Conservation (phyloP, 768 basidiomycete species). For the Russula brevipes region DNA sequence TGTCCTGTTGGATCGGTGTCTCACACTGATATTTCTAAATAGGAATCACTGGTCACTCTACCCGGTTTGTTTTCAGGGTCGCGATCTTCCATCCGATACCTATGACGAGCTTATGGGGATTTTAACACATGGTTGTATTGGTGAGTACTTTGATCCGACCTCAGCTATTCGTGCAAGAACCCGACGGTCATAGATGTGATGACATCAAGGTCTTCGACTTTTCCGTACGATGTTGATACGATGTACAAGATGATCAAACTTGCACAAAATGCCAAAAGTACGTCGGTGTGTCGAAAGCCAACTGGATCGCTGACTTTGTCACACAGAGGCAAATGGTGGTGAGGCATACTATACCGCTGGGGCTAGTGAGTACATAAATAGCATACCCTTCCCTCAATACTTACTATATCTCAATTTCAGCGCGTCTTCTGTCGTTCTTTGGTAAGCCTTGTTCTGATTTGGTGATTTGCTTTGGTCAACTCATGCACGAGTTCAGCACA, state of each 20-base stretch:
- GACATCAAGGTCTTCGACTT: constrained; percentile 7
- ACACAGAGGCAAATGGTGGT: background rate
- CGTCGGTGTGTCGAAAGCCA: no score
- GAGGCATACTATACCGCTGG: background rate
- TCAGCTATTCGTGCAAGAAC: background rate
- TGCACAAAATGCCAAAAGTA: constrained; percentile 9
- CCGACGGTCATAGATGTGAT: background rate
- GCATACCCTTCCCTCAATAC: background rate
- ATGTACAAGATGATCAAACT: constrained; percentile 10
- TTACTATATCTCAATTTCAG: background rate
- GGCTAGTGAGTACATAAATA: background rate
- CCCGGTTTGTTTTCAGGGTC: constrained; percentile 22
- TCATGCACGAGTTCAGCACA: constrained; percentile 1
- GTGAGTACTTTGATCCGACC: constrained; percentile 27
- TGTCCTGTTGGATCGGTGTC: background rate
- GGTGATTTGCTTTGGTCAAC: background rate
- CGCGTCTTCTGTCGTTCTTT: constrained; percentile 10
- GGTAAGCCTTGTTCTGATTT: background rate
- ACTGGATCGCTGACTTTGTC: background rate
- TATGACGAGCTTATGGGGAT: constrained; percentile 37
- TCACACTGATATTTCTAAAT: background rate
- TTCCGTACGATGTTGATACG: background rate
- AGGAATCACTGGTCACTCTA: constrained; percentile 30
- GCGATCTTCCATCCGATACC: constrained; percentile 2
- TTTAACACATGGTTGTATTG: constrained; percentile 35